A percentile compares a stretch with the other conserved stretches of the same genome.
phyloP scores from a whole-genome alignment of 2,329 filamentous ascomycete species.

The Diaporthe longicolla region DNA sequence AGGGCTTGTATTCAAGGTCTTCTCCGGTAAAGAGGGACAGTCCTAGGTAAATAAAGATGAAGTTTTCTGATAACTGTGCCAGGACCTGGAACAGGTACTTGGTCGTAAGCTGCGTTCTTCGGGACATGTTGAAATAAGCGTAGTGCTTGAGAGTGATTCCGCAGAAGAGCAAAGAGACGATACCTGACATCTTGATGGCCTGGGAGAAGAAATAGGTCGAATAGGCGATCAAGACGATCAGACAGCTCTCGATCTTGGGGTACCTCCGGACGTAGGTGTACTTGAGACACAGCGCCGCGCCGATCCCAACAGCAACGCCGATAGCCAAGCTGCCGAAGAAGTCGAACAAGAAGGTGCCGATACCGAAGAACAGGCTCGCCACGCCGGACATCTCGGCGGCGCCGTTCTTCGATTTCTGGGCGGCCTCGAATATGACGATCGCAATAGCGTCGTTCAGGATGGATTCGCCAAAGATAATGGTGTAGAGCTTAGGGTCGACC shows the following conservation, averaged over 20 bases:
- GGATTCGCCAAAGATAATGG: constrained; percentile 97
- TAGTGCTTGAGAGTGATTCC: constrained; percentile 99
- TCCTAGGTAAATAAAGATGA: constrained; percentile 99
- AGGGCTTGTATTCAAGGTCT: constrained; percentile 89
- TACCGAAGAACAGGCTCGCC: constrained; percentile 88
- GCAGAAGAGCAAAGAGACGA: constrained; percentile 96
- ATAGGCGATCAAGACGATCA: constrained; percentile 94
- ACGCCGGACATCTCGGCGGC: constrained; percentile 80
- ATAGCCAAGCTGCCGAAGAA: constrained; percentile 96
- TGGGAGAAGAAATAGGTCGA: constrained; percentile 99
- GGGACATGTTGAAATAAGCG: constrained; percentile 99
- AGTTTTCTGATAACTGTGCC: constrained; percentile 96
- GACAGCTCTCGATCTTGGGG: constrained; percentile 96
- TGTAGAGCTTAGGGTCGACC: constrained; percentile 98
- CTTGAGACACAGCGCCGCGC: constrained; percentile 89
- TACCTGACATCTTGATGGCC: constrained; percentile 94
- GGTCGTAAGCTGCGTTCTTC: constrained; percentile 95
- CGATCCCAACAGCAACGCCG: constrained; percentile 88
- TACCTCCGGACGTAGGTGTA: constrained; percentile 94
- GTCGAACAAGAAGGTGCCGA: constrained; percentile 93
- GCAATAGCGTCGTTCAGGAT: constrained; percentile 98
- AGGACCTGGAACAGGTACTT: constrained; percentile 98
- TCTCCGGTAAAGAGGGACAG: constrained; percentile 94
- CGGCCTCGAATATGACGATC: constrained; percentile 98
- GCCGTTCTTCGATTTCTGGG: constrained; percentile 89